Evolutionary conservation across 805 yeast genomes (phyloP), one percentile per base, ranked within the genome.

Genomic region (Scheffersomyces spartinae): DNA sequence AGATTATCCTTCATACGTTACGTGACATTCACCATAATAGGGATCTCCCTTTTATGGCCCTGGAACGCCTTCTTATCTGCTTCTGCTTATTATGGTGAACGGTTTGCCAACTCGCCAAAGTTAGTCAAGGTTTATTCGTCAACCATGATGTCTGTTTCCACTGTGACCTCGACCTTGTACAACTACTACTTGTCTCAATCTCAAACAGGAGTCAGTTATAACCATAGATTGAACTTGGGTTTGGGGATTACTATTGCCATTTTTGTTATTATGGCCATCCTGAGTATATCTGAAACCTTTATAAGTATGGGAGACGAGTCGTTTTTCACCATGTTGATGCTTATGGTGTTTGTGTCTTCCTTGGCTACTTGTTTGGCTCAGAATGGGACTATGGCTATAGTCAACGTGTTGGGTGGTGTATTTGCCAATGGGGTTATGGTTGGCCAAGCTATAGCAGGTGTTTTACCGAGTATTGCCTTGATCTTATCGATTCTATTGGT

Each of bases 371-470:
- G 93, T 17, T 54, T 76, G 35, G 77, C 91, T 2, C 98, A 88
- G 42, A 88, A 83, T 42, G 96, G 96, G 8, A 65, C 81, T 6
- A 73, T 86, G 74, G 94, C 97, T 4, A 63, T 83, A 20, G 91
- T 78, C 3, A 81, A 82, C 40, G 71, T 78, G 1, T 61, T 73
- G 43, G 86, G 91, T 4, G 64, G 83, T 1, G 65, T 73, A 9
- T 81, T 70, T 45, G 86, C 94, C 7, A 95, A 91, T 42, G 93
- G 81, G 0, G 79, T 79, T 2, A 82, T 91, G 79, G 86, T 86
- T 3, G 98, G 98, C 2, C 95, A 88, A 49, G 95, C 94, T 0
- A 57, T 88, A 10, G 84, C 96, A 0, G 98, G 98, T 2, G 94
- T 91, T 0, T 55, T 88, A 18, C 97, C 98, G 2, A 74, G 95